Evolutionary conservation across 768 basidiomycete genomes (phyloP), one percentile per base, ranked within the genome.

Genomic region (Tubosaeta sp.): DNA sequence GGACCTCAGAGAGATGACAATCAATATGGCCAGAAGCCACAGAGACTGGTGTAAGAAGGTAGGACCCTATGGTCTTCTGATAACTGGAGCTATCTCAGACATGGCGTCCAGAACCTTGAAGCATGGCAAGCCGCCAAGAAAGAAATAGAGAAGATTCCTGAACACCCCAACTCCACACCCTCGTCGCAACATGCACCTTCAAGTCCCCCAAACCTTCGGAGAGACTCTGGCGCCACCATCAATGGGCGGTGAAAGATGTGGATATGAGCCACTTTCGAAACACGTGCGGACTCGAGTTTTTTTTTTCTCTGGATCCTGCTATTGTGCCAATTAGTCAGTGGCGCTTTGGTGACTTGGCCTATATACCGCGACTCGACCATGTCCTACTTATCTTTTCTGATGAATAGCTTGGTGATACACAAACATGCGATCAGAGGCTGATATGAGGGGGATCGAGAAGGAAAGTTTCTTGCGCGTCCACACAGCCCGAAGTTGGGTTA

Each of bases 11-110:
- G 91, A 95, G 67, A 94, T 99, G 94, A 74, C 87, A 34, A 90
- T 98, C 54, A 82, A 81, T 59, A 86, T 98, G 80, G 90, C 93
- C 0, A 78, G 80, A 60, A 87, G 85, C 48, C 96, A 99, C 68
- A 81, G 87, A 44, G 96, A 98, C 59, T 98, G 94, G 94, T 95
- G 93, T 69, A 86, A 89, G 75, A 90, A 94, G 84, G 95, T 93
- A 53, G 30, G 58, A 46, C 21, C 46, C 50, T 44, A 21, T 32
- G 19, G 10, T 47, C 47, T 49, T 42, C 13, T 50, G 44, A 36
- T 48, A 44, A n/a, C 34, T 48, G 6, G 44, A 42, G 44, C 48
- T 46, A 58, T 46, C 49, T 66, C 49, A 58, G 51, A 47, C 41
- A 24, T 51, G 53, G 54, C 49, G 27, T 48, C 44, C 59, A 97